Percentiles rank a stretch among this genome's conserved stretches.
phyloP scores from a whole-genome alignment of 139 green algal species.

The Zygnema cylindricum region DNA sequence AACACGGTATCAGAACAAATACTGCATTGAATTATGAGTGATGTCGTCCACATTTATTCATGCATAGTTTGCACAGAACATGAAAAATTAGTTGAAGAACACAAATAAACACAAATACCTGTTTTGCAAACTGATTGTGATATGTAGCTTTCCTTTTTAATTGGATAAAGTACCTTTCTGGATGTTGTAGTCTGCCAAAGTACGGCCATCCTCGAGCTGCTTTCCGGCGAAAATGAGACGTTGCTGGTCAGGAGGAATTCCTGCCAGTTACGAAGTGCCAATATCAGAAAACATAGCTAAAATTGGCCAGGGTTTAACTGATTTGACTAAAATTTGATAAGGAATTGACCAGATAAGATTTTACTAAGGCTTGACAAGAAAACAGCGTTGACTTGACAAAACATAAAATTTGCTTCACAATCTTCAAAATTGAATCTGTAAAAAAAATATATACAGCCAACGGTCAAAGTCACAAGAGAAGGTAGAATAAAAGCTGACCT shows the following conservation, averaged over 20 bases:
- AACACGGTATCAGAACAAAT: too few relatives aligned
- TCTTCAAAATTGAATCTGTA: too few relatives aligned
- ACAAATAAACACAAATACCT: too few relatives aligned
- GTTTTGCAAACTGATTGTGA: too few relatives aligned
- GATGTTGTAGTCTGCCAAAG: constrained; percentile 93
- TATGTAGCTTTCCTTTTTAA: neutral
- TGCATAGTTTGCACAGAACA: too few relatives aligned
- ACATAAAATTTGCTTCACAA: too few relatives aligned
- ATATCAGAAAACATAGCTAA: neutral
- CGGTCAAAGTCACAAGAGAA: neutral
- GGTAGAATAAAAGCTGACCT: neutral
- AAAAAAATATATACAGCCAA: too few relatives aligned
- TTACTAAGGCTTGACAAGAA: neutral
- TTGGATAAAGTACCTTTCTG: constrained; percentile 80
- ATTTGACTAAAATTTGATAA: neutral
- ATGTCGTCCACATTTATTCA: too few relatives aligned
- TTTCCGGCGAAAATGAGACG: constrained; percentile 69
- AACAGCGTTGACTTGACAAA: neutral
- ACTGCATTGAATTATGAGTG: too few relatives aligned
- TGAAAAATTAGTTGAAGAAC: too few relatives aligned
- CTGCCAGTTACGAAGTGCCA: constrained; percentile 28
- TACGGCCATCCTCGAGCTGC: constrained; percentile 68
- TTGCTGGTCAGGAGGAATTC: constrained; percentile 66
- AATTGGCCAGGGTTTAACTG: neutral
- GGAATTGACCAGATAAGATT: neutral